Conservation (phyloP, 2,329 filamentous ascomycete genomes). For the Aspergillus piperis region DNA sequence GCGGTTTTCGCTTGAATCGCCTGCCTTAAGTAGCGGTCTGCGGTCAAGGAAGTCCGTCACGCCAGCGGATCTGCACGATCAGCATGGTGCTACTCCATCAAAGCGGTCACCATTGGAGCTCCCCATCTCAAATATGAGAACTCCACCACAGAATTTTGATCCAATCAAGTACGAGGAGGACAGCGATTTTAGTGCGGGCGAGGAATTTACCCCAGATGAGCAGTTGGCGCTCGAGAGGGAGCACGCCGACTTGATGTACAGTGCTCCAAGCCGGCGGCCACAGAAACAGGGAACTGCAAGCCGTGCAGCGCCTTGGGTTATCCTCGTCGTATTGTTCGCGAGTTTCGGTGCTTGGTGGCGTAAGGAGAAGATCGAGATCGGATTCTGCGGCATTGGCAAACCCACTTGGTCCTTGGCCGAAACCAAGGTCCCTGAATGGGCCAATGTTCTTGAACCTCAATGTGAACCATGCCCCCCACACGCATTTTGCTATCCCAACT, state of each 20-base stretch:
- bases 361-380: slow-evolving; percentile 93
- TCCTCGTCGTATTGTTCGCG: slow-evolving; percentile 69
- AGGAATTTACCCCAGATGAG: slow-evolving; percentile 93
- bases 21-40: slow-evolving; percentile 26
- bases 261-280: slow-evolving; percentile 23
- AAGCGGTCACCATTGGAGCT: slow-evolving; percentile 61
- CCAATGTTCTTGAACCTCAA: slow-evolving; percentile 69
- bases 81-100: slow-evolving; percentile 56
- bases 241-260: slow-evolving; percentile 52
- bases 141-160: slow-evolving; percentile 44
- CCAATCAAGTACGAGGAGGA: slow-evolving; percentile 41
- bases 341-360: slow-evolving; percentile 82
- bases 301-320: slow-evolving; percentile 68
- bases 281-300: slow-evolving; percentile 48
- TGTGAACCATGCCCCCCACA: slow-evolving; percentile 91
- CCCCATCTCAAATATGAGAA: slow-evolving; percentile 45
- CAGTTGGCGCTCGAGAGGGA: slow-evolving; percentile 77
- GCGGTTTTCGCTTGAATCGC: slow-evolving; percentile 40
- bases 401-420: slow-evolving; percentile 60
- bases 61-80: slow-evolving; percentile 45
- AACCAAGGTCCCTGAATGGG: slow-evolving; percentile 71
- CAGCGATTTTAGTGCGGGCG: slow-evolving; percentile 64
- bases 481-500: slow-evolving; percentile 80
- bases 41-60: slow-evolving; percentile 36
- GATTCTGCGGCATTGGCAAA: slow-evolving; percentile 85